A percentile compares a stretch with the other conserved stretches of the same genome.
These are phyloP conservation scores for Tuber indicum DNA, from an alignment of 495 filamentous ascomycete species.

Conservation along the genomic window DNA sequence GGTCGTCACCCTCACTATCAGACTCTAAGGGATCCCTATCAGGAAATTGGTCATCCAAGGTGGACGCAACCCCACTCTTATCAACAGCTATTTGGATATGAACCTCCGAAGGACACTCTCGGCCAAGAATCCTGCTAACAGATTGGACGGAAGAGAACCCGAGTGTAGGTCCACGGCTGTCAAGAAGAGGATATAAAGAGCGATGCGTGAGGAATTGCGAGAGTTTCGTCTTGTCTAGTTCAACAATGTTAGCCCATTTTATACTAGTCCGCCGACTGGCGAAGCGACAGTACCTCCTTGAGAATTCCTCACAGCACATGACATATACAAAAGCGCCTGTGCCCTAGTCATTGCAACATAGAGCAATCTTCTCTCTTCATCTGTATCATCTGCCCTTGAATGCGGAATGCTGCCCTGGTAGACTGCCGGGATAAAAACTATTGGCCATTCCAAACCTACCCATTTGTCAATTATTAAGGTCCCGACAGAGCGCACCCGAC, in stretches of 20 bases:
- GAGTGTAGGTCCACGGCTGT: constrained; percentile 55
- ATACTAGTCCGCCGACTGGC: constrained; percentile 10
- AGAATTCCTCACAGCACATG: constrained; percentile 63
- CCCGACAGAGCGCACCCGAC: background rate
- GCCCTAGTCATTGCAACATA: constrained; percentile 99
- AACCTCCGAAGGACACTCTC: constrained; percentile 49
- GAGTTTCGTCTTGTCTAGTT: constrained; percentile 54
- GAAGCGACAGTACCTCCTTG: constrained; percentile 42
- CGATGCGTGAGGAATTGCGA: constrained; percentile 58
- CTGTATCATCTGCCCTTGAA: constrained; percentile 77
- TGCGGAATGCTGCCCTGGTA: constrained; percentile 94
- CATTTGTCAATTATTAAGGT: constrained; percentile 1
- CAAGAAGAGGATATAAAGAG: constrained; percentile 49
- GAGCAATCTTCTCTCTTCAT: constrained; percentile 83
- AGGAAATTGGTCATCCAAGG: constrained; percentile 60
- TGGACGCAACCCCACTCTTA: constrained; percentile 46
- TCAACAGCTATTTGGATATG: constrained; percentile 49
- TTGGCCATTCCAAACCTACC: constrained; percentile 84
- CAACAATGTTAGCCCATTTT: constrained; percentile 20
- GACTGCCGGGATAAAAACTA: constrained; percentile 87
- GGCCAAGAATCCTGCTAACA: constrained; percentile 58
- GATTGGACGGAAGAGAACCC: constrained; percentile 51
- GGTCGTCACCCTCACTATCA: constrained; percentile 21
- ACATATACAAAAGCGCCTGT: constrained; percentile 83
- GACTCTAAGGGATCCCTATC: constrained; percentile 50